Conservation (phyloP, 495 filamentous ascomycete species). For the Lentithecium fluviatile region DNA sequence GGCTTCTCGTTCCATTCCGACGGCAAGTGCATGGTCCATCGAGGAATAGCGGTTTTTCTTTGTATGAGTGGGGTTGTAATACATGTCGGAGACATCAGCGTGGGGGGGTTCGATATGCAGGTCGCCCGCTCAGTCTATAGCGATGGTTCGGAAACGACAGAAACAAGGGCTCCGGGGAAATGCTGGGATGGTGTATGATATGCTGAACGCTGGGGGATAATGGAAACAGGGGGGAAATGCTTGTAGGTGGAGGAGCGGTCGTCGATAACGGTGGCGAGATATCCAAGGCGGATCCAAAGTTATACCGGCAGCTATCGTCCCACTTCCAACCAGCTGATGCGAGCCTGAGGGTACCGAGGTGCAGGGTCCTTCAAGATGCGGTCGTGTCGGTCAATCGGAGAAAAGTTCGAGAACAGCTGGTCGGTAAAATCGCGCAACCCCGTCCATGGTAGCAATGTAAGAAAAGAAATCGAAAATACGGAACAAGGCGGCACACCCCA, state of each 20-base stretch:
- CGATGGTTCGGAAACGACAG: slow-evolving; percentile 16
- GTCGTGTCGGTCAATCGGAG: neutral
- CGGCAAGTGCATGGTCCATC: neutral
- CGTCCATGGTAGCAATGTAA: slow-evolving; percentile 18
- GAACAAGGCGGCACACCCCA: slow-evolving; percentile 37
- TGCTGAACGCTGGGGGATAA: slow-evolving; percentile 19
- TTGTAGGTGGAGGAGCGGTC: neutral
- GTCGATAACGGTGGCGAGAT: neutral
- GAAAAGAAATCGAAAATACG: slow-evolving; percentile 11
- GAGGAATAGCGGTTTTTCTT: neutral
- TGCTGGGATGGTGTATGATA: slow-evolving; percentile 23
- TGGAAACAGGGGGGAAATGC: neutral
- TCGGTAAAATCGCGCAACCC: slow-evolving; percentile 1
- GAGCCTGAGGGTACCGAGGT: neutral
- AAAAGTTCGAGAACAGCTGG: neutral
- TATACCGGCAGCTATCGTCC: too few relatives aligned
- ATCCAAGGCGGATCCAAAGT: too few relatives aligned
- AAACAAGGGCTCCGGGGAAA: slow-evolving; percentile 23
- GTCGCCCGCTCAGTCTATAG: neutral
- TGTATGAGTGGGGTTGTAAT: slow-evolving; percentile 22
- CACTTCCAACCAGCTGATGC: too few relatives aligned
- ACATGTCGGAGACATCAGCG: slow-evolving; percentile 7
- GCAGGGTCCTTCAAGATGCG: neutral
- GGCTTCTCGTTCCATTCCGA: neutral
- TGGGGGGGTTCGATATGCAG: slow-evolving; percentile 1